A percentile compares a stretch with the other conserved stretches of the same genome.
Evolutionary conservation across 371 early-diverging fungal species (phyloP).

Genomic region (Nematocida parisii): DNA sequence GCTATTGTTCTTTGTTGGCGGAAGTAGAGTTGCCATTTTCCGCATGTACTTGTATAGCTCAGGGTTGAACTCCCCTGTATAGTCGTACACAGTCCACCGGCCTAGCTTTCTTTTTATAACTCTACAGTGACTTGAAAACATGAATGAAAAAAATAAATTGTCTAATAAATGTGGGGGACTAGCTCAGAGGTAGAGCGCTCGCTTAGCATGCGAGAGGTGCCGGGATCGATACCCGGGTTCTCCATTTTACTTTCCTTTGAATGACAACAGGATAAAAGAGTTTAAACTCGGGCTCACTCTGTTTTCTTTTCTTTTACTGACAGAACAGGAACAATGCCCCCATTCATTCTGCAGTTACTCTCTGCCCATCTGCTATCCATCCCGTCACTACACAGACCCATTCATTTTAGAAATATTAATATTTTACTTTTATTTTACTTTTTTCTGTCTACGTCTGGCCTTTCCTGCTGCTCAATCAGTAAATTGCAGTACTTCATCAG

Average conservation of each 20-base stretch:
- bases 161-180: conserved; percentile 59
- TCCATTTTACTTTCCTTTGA: conserved; percentile 62
- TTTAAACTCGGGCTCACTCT: too few species aligned
- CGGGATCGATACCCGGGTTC: conserved; percentile 71
- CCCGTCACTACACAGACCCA: too few species aligned
- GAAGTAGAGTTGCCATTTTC: conserved; percentile 6
- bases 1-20: conserved; percentile 4
- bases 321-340: neutral
- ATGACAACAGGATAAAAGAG: too few species aligned
- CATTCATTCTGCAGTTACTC: neutral
- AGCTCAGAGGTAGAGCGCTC: conserved; percentile 71
- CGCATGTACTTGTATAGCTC: conserved; percentile 22
- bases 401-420: neutral
- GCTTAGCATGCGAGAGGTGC: conserved; percentile 71
- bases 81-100: conserved; percentile 32
- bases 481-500: conserved; percentile 53
- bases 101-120: conserved; percentile 27
- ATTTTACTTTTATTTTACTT: conserved; percentile 18
- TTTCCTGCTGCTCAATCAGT: conserved; percentile 32
- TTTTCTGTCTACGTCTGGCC: conserved; percentile 4
- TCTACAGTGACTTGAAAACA: neutral
- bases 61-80: neutral
- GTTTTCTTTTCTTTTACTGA: neutral
- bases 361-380: neutral
- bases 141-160: conserved; percentile 27